Base-by-base conservation (phyloP, 2,329 filamentous ascomycete genomes). In the Venturia pyrina region DNA sequence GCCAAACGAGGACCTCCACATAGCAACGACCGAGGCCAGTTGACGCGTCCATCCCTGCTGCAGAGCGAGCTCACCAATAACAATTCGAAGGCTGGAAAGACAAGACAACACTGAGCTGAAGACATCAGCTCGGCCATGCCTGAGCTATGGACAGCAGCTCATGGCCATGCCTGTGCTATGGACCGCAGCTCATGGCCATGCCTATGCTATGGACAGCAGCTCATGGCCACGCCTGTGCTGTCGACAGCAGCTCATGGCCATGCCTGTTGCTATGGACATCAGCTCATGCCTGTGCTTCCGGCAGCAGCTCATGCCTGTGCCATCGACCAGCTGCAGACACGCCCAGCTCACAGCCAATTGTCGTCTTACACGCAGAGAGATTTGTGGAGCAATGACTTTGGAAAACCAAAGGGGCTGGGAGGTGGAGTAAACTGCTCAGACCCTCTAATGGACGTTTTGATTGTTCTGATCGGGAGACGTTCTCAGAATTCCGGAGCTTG, bases 361-460 rank as follows among this genome's bases (percentile, higher is more conserved):
- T 15, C 6, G 40, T 21, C 44, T 46, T 43, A 24, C 60, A 62
- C 60, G 60, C 60, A 46, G 44, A 19, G 37, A 24, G 15, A 59
- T 3, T n/a, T 59, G 53, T 59, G 53, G 53, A 59, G 28, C 53
- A n/a, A 59, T 59, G 53, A 59, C 53, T 8, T 59, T 19, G 7
- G 19, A 32, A 37, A 37, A 37, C 53, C 53, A 59, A 37, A n/a
- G 32, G 6, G 53, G 53, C 53, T 59, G 53, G 53, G 53, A 37
- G 53, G 53, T 59, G 53, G 53, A 59, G 53, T 37, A 59, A 59
- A n/a, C 28, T n/a, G 53, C 53, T 59, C 53, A 37, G 53, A 59
- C 53, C 53, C 53, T 32, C 53, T 59, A 59, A 37, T 59, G 53
- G 53, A 37, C 53, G 53, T 59, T 53, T 53, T 37, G 53, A 37